Conservation (phyloP, 495 filamentous ascomycete species). For the Aspergillus campestris region DNA sequence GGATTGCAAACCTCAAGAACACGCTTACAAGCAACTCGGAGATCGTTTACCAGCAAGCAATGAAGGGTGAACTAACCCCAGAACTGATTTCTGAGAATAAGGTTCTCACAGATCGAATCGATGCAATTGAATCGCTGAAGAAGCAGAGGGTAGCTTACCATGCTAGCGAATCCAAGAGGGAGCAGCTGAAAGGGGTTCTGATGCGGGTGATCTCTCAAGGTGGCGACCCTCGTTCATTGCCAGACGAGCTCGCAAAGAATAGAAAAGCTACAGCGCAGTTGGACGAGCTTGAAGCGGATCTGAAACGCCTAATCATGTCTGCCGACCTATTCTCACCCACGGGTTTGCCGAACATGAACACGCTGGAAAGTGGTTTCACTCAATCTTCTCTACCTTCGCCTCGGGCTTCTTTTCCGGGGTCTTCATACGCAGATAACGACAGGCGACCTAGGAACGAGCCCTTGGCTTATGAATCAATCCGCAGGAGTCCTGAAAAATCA, state of each 20-base stretch:
- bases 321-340: constrained; percentile 10
- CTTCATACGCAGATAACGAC: background rate
- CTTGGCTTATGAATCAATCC: background rate
- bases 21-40: constrained; percentile 29
- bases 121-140: constrained; percentile 27
- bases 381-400: background rate
- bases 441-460: background rate
- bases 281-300: constrained; percentile 23
- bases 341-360: constrained; percentile 4
- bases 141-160: constrained; percentile 18
- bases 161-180: constrained; percentile 18
- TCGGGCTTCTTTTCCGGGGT: background rate
- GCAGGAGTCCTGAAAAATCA: no score
- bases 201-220: constrained; percentile 30
- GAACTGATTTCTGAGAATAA: constrained; percentile 34
- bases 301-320: constrained; percentile 21
- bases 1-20: constrained; percentile 16
- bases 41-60: constrained; percentile 31
- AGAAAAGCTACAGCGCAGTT: constrained; percentile 27
- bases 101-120: constrained; percentile 21
- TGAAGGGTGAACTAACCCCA: constrained; percentile 30
- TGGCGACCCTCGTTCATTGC: constrained; percentile 23
- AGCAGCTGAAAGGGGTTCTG: constrained; percentile 24
- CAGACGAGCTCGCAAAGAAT: constrained; percentile 28
- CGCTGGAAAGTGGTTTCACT: background rate